phyloP scores from a whole-genome alignment of 306 rosid species.

The Vigna trinervia region DNA sequence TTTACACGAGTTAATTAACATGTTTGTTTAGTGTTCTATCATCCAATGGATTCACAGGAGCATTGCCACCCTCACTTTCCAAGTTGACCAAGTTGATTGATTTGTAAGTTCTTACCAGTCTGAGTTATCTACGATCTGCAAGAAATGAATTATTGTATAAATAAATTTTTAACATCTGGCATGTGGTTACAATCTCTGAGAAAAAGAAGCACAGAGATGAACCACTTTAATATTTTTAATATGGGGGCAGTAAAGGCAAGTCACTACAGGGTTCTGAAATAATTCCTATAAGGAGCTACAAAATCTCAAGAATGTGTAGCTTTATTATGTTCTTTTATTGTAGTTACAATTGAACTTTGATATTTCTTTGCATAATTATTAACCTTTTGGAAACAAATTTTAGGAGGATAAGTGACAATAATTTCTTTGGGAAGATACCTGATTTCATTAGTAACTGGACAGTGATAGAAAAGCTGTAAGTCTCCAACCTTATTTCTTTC shows the following conservation, averaged over 20 bases:
- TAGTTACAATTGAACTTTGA: constrained; percentile 4
- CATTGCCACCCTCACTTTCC: constrained; percentile 65
- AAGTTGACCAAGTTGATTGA: constrained; percentile 83
- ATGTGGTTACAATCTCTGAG: constrained; percentile 1
- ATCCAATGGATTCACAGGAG: constrained; percentile 85
- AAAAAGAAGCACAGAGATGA: constrained; percentile 14
- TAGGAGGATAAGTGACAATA: constrained; percentile 88
- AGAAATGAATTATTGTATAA: constrained; percentile 1
- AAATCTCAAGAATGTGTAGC: constrained; percentile 3
- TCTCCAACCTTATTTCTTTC: constrained; percentile 20
- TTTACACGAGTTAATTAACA: constrained; percentile 34
- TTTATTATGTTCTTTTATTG: background rate
- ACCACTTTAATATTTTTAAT: background rate
- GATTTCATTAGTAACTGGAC: constrained; percentile 77
- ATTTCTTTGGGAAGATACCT: constrained; percentile 80
- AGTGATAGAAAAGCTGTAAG: constrained; percentile 79
- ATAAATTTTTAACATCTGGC: constrained; percentile 31
- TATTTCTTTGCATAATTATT: constrained; percentile 32
- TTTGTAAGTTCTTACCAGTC: constrained; percentile 60
- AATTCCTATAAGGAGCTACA: constrained; percentile 8
- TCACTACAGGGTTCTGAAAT: constrained; percentile 20
- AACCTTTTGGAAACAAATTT: constrained; percentile 45
- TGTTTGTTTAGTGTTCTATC: constrained; percentile 62
- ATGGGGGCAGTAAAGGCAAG: constrained; percentile 6
- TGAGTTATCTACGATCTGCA: constrained; percentile 5